A percentile compares a stretch with the other conserved stretches of the same genome.
Evolutionary conservation across 208 protist species (phyloP).

Genomic region (Tetramitus jugosus): DNA sequence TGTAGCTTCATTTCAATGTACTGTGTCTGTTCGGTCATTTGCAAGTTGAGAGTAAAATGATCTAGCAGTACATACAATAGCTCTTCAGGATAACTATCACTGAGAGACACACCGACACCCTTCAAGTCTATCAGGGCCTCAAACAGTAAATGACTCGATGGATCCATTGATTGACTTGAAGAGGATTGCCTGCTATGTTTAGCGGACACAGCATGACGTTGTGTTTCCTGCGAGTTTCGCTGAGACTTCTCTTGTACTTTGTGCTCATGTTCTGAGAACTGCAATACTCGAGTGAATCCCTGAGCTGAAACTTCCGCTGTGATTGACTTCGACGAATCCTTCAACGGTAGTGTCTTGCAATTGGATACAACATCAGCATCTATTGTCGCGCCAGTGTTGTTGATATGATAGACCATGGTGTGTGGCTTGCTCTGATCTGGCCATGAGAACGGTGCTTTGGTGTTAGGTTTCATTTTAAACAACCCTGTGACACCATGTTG

Average conservation of each 20-base stretch:
- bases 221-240: background rate
- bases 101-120: constrained; percentile 7
- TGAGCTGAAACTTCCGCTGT: background rate
- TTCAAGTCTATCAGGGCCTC: background rate
- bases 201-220: background rate
- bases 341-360: background rate
- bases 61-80: background rate
- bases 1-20: constrained; percentile 5
- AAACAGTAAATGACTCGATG: background rate
- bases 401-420: background rate
- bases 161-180: background rate
- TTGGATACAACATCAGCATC: background rate
- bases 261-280: no score
- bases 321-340: background rate
- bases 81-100: background rate
- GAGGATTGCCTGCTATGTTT: no score
- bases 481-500: background rate
- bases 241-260: background rate
- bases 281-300: background rate
- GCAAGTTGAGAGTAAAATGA: background rate
- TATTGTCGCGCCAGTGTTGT: background rate
- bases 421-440: background rate
- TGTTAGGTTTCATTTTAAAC: background rate
- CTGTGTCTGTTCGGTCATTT: background rate
- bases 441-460: background rate